Conservation (phyloP, 2,329 filamentous ascomycete species). For the Karstenula rhodostoma region DNA sequence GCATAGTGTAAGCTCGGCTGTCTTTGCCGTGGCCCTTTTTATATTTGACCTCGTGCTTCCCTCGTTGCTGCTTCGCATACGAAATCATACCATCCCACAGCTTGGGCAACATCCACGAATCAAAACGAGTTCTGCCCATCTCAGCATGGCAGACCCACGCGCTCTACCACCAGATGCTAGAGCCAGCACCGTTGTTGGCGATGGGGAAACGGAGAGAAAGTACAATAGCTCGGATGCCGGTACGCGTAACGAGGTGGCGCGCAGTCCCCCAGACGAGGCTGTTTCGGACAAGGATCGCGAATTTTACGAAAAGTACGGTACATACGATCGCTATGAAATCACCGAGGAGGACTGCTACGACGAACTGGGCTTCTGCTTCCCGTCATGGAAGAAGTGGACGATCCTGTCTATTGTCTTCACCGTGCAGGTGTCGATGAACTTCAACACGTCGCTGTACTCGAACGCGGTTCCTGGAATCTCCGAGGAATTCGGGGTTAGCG, state of each 20-base stretch:
- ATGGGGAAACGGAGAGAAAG: constrained; percentile 35
- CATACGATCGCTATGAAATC: constrained; percentile 58
- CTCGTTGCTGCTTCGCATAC: neutral
- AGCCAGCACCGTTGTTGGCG: constrained; percentile 25
- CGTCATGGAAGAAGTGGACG: constrained; percentile 62
- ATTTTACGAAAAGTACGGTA: constrained; percentile 45
- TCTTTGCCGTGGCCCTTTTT: neutral
- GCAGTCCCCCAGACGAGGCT: constrained; percentile 7
- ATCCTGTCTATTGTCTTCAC: constrained; percentile 17
- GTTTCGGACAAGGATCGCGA: constrained; percentile 33
- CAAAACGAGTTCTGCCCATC: neutral
- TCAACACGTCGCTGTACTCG: constrained; percentile 65
- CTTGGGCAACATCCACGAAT: neutral
- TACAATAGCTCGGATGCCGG: constrained; percentile 27
- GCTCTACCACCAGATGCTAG: constrained; percentile 26
- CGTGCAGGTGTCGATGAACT: constrained; percentile 64
- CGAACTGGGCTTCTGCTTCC: constrained; percentile 58
- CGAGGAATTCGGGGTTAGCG: constrained; percentile 72
- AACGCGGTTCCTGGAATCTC: constrained; percentile 62
- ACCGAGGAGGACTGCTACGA: constrained; percentile 61
- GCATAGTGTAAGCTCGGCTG: neutral
- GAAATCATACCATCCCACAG: neutral
- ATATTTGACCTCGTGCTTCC: constrained; percentile 8
- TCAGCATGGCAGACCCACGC: constrained; percentile 16
- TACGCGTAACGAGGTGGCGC: constrained; percentile 31